Percentiles rank a stretch among this genome's conserved stretches.
Evolutionary conservation across 108 stramenopile genomes (phyloP).

Genomic region (Mayamaea pseudoterrestris): DNA sequence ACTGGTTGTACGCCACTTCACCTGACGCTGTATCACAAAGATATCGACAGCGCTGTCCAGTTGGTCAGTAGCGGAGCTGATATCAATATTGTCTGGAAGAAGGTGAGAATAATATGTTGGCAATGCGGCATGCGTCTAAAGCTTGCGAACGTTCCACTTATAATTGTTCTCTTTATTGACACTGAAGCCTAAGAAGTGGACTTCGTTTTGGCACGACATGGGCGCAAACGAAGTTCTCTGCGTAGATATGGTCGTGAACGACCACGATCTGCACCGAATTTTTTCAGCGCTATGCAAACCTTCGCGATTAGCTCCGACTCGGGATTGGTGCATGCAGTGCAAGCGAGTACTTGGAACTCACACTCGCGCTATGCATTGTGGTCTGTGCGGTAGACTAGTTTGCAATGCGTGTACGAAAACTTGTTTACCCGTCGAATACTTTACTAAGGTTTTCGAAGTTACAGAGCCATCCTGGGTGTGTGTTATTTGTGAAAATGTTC

Average conservation of each 20-base stretch:
- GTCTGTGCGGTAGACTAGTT: slow-evolving; percentile 62
- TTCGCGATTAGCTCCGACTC: slow-evolving; percentile 37
- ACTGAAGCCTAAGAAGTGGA: slow-evolving; percentile 53
- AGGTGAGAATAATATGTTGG: slow-evolving; percentile 16
- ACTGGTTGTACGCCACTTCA: slow-evolving; percentile 80
- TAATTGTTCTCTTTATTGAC: not conserved
- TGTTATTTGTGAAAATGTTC: slow-evolving; percentile 38
- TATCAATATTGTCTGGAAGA: slow-evolving; percentile 65
- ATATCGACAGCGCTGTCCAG: slow-evolving; percentile 54
- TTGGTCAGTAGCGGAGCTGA: slow-evolving; percentile 57
- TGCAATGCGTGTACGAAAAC: slow-evolving; percentile 39
- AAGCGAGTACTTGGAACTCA: slow-evolving; percentile 35
- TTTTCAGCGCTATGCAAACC: slow-evolving; percentile 45
- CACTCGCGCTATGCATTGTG: slow-evolving; percentile 45
- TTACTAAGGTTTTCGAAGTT: slow-evolving; percentile 33
- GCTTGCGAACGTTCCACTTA: not conserved
- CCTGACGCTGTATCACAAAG: slow-evolving; percentile 62
- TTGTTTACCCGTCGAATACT: slow-evolving; percentile 25
- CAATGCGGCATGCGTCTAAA: not conserved
- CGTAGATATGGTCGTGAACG: slow-evolving; percentile 66
- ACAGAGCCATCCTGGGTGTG: slow-evolving; percentile 27
- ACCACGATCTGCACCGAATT: slow-evolving; percentile 39
- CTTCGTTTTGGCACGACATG: slow-evolving; percentile 61
- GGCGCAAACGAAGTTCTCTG: slow-evolving; percentile 51
- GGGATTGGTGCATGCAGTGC: slow-evolving; percentile 79